Evolutionary conservation across 441 rosid species (phyloP), one percentile per base, ranked within the genome.

Genomic region (Erodium texanum): DNA sequence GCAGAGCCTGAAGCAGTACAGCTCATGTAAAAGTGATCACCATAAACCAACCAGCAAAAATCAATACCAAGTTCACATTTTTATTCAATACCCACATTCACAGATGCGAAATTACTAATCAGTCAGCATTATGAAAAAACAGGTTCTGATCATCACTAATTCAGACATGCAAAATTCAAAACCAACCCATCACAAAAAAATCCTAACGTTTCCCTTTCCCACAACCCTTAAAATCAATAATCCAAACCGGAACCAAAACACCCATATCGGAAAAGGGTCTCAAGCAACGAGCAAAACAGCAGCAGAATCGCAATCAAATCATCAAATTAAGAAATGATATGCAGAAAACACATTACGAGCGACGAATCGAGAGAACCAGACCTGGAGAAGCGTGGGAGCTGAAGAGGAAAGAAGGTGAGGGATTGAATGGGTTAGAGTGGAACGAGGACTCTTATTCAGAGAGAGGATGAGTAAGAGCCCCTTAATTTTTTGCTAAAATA

Each of bases 341-440:
- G 19, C 9, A 52, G 61, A 54, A 7, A 5, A 12, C 3, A 59
- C 7, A 22, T 23, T 9, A 20, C 5, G 62, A 20, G 54, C n/a
- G 29, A 23, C 1, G 14, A 22, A 52, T 52, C 22, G 22, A 52
- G 22, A 52, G 59, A 52, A 52, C 64, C 64, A 23, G 64, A 52
- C 64, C 64, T 61, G 64, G 64, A 61, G 64, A 61, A 61, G 64
- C 64, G 64, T 61, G 59, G 64, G 64, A 61, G 64, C 32, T 59
- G 64, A 23, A 59, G 64, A 23, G 34, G 64, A 4, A 59, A 59
- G 64, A 19, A 59, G 64, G 64, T 16, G 64, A 61, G 20, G 64
- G 20, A 61, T 61, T 61, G 64, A 61, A 19, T 20, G 62, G 27
- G 64, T 4, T 14, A 15, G 64, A 24, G 8, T 23, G 1, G 64